Conservation (phyloP, 2,329 filamentous ascomycete genomes). For the Talaromyces pinophilus region DNA sequence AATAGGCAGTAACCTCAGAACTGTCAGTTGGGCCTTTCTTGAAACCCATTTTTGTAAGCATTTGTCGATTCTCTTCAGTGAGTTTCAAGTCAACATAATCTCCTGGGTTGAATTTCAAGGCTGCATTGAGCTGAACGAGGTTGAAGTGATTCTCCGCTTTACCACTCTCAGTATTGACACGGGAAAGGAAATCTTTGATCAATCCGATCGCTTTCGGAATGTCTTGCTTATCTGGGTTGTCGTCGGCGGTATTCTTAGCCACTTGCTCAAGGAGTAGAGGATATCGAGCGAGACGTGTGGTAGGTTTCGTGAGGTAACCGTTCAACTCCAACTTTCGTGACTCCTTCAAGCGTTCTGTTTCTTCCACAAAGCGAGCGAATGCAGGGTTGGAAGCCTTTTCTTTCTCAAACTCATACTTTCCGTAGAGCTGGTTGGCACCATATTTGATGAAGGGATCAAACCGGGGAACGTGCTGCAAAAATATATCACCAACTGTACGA, state of each 20-base stretch:
- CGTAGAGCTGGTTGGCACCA: conserved; percentile 91
- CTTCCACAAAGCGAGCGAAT: conserved; percentile 91
- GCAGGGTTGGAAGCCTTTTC: conserved; percentile 82
- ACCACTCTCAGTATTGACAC: conserved; percentile 92
- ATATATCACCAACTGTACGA: conserved; percentile 87
- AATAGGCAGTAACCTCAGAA: conserved; percentile 86
- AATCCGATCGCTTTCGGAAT: conserved; percentile 84
- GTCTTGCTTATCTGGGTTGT: conserved; percentile 85
- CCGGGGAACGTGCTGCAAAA: conserved; percentile 84
- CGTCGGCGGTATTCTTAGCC: conserved; percentile 85
- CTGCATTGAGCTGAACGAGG: conserved; percentile 83
- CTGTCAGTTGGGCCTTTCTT: conserved; percentile 90
- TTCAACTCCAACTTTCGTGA: conserved; percentile 96
- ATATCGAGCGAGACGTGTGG: conserved; percentile 90
- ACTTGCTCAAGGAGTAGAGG: conserved; percentile 89
- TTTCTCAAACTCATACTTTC: conserved; percentile 97
- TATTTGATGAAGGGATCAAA: conserved; percentile 97
- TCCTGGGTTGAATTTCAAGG: conserved; percentile 84
- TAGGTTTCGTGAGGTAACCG: conserved; percentile 96
- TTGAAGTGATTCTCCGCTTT: conserved; percentile 99
- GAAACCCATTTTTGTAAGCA: conserved; percentile 90
- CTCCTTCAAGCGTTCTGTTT: conserved; percentile 93
- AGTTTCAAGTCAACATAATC: conserved; percentile 93
- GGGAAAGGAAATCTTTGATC: conserved; percentile 82
- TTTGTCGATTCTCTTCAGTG: conserved; percentile 86